Evolutionary conservation across 345 rosid genomes (phyloP), one percentile per base, ranked within the genome.

Genomic region (Ceriops tagal): DNA sequence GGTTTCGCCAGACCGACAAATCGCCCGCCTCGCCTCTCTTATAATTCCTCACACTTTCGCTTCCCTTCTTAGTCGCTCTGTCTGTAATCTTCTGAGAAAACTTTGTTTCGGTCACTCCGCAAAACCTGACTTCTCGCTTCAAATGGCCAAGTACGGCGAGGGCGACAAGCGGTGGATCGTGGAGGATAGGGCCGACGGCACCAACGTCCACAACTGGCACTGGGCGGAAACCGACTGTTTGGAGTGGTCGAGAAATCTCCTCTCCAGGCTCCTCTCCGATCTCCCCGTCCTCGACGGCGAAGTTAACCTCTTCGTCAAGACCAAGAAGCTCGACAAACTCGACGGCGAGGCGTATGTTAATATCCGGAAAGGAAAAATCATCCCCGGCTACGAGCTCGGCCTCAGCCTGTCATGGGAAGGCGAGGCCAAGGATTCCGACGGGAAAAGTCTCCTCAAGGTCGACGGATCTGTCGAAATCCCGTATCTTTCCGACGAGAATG

Each of bases 81-180:
- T 55, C 28, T 8, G 9, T 3, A 55, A 55, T 1, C 8, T 22
- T 8, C 58, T 1, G 15, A 37, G 46, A 10, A 37, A 37, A 37
- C 11, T 8, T 37, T 9, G 13, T 37, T 8, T 2, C 13, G 2
- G 2, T 37, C 2, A 9, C 46, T 1, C 15, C 1, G 46, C 2
- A 37, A 10, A 37, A 6, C 7, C 8, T 22, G 27, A 8, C 4
- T 3, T 52, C 1, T 0, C 59, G 0, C 24, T 56, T n/a, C 9
- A 15, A 56, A 95, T 92, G 99, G 99, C 99, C 7, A 95, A 85
- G 70, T 87, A 79, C 84, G 99, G 98, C 26, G 99, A 95, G 64
- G 98, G 99, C 11, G 98, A 95, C 85, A 92, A 83, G 77, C 89
- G 99, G 8, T 95, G 99, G 98, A 95, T 95, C 85, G 99, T 95